These are phyloP conservation scores for Talaromyces nanjingensis DNA, from an alignment of 495 filamentous ascomycete species.

Conservation along the genomic window DNA sequence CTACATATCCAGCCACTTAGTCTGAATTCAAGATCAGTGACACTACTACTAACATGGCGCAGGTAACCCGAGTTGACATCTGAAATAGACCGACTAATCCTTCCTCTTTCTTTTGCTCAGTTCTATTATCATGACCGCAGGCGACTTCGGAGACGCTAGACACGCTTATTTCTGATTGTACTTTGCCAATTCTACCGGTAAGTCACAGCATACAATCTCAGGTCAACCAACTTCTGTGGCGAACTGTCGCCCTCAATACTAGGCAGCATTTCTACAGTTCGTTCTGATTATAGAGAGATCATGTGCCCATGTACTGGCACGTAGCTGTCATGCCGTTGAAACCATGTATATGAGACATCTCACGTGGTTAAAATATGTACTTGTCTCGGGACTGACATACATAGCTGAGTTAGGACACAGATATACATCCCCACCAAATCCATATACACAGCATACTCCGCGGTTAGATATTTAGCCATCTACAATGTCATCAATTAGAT, in stretches of 20 bases:
- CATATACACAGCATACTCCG: not conserved
- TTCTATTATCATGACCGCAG: not conserved
- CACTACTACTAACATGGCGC: not conserved
- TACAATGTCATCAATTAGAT: not conserved
- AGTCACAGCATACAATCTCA: not conserved
- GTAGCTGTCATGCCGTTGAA: not conserved
- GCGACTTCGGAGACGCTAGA: not conserved
- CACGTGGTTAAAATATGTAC: not conserved
- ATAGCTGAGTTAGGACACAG: not conserved
- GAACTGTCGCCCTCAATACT: not conserved
- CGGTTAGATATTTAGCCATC: not conserved
- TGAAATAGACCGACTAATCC: not conserved
- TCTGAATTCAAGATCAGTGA: not conserved
- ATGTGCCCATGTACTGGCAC: not conserved
- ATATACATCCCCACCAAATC: not conserved
- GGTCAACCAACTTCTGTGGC: not conserved
- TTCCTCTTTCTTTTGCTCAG: not conserved
- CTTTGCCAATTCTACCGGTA: not conserved
- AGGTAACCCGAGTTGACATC: not conserved
- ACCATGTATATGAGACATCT: not conserved
- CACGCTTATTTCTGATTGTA: not conserved
- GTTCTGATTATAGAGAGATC: not conserved
- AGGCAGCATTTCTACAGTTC: not conserved
- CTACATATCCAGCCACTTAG: not conserved
- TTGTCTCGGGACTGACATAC: too few species aligned